Evolutionary conservation across 306 rosid species (phyloP), one percentile per base, ranked within the genome.

Genomic region (Fagus crenata): DNA sequence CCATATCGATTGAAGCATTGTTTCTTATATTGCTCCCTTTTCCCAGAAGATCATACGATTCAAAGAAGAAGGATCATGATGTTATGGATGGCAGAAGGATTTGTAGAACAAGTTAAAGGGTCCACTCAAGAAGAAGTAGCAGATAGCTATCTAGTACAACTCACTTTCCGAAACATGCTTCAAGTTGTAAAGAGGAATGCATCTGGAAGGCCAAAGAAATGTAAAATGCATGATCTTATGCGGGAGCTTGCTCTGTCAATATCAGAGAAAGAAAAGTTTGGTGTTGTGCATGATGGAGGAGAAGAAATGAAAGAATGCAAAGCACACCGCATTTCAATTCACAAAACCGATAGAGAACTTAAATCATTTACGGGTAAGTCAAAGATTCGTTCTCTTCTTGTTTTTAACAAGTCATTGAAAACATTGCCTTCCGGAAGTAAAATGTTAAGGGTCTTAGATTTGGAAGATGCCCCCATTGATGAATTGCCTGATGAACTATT

Each of bases 11-110:
- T 71, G 2, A 71, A 78, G 55, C 77, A n/a, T 11, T 78, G 77
- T 37, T 63, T 72, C 49, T 49, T 78, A 37, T 72, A 60, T 71
- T 78, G 81, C 49, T 69, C 72, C 4, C n/a, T 72, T 17, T 78
- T 78, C 18, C 82, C 65, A 7, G 77, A 72, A 72, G 82, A 72
- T 55, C 64, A 12, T 61, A 4, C 11, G 54, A 72, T 78, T 43
- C 3, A 0, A 43, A 43, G 13, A 43, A 43, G 9, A 0, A 43
- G 49, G 3, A 9, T 43, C 3, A 60, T 60, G 0, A 49, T 67
- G 67, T 54, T 78, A 28, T 72, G 82, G 82, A 53, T 78, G 42
- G 82, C 71, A 4, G 82, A 78, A 72, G 82, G 77, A 65, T 72
- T 79, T 32, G 13, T 72, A 7, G 40, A 75, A 75, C 49, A 43